Evolutionary conservation across 345 rosid species (phyloP).

Genomic region (Syzygium oleosum): DNA sequence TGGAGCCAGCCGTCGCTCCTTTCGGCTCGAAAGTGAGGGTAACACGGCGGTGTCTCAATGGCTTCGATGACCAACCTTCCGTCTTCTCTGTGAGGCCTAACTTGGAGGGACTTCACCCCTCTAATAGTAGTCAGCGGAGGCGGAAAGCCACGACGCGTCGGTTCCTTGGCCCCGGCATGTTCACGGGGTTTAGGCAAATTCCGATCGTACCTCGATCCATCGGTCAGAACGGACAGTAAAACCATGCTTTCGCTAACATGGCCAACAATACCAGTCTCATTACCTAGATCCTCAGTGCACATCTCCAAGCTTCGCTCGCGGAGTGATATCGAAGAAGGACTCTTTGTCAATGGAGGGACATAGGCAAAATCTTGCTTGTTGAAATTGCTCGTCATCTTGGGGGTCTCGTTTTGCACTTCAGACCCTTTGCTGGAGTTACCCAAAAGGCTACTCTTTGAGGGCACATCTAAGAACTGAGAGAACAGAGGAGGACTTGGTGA

Average conservation of each 20-base stretch:
- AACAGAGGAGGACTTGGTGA: slow-evolving; percentile 25
- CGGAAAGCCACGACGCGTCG: slow-evolving; percentile 38
- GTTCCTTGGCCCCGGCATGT: slow-evolving; percentile 14
- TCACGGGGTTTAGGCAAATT: neutral
- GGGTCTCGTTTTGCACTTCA: slow-evolving; percentile 6
- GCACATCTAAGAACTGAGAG: slow-evolving; percentile 11
- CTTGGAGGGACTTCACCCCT: slow-evolving; percentile 35
- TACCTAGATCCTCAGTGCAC: slow-evolving; percentile 81
- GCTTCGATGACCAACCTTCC: slow-evolving; percentile 66
- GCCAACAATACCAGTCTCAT: slow-evolving; percentile 50
- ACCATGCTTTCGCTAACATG: neutral
- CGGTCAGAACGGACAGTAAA: neutral
- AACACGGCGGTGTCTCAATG: slow-evolving; percentile 16
- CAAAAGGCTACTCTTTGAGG: neutral
- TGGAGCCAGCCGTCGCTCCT: slow-evolving; percentile 75
- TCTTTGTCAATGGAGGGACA: slow-evolving; percentile 17
- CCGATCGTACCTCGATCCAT: neutral
- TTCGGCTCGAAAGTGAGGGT: slow-evolving; percentile 43
- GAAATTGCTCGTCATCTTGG: slow-evolving; percentile 17
- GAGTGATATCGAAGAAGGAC: slow-evolving; percentile 37
- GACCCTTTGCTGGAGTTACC: neutral
- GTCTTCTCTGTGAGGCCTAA: slow-evolving; percentile 59
- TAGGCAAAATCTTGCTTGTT: slow-evolving; percentile 11
- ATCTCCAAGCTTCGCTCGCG: slow-evolving; percentile 69
- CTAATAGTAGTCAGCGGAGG: slow-evolving; percentile 75